A percentile compares a stretch with the other conserved stretches of the same genome.
Evolutionary conservation across 2,329 filamentous ascomycete genomes (phyloP).

Genomic region (Furcasterigmium sp.): DNA sequence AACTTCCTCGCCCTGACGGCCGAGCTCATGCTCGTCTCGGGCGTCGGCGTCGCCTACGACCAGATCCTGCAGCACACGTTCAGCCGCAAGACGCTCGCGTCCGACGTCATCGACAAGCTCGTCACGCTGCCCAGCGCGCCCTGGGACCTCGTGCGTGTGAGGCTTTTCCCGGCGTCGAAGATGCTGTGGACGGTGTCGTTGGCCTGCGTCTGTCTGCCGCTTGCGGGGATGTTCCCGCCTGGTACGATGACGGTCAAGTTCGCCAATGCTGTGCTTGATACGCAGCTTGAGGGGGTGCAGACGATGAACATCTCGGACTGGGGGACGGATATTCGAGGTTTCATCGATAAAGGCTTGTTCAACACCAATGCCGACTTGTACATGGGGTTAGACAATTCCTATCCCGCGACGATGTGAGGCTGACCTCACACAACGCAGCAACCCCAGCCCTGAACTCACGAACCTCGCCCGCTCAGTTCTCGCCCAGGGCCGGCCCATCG

Average conservation of each 20-base stretch:
- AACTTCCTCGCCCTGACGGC: conserved; percentile 79
- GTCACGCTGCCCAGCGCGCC: not conserved
- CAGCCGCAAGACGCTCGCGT: not conserved
- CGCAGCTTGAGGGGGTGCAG: not conserved
- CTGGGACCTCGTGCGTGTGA: not conserved
- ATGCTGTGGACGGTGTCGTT: conserved; percentile 1
- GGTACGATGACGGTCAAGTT: conserved; percentile 5
- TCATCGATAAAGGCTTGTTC: not conserved
- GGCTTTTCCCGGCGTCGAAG: not conserved
- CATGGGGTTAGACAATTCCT: not conserved
- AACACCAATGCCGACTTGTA: not conserved
- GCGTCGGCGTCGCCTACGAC: conserved; percentile 4
- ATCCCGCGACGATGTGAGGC: too few species aligned
- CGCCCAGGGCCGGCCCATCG: not conserved
- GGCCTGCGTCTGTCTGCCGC: conserved; percentile 1
- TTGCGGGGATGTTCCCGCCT: conserved; percentile 4
- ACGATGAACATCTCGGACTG: conserved; percentile 5
- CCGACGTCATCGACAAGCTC: conserved; percentile 5
- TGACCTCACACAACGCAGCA: too few species aligned
- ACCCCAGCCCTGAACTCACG: too few species aligned
- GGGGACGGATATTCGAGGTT: not conserved
- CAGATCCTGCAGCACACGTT: conserved; percentile 2
- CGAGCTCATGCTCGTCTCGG: conserved; percentile 57
- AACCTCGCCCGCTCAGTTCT: not conserved
- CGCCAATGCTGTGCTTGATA: not conserved